These are phyloP conservation scores for Climacium dendroides DNA, from an alignment of 225 moss, liverwort and hornwort genomes.

Conservation along the genomic window DNA sequence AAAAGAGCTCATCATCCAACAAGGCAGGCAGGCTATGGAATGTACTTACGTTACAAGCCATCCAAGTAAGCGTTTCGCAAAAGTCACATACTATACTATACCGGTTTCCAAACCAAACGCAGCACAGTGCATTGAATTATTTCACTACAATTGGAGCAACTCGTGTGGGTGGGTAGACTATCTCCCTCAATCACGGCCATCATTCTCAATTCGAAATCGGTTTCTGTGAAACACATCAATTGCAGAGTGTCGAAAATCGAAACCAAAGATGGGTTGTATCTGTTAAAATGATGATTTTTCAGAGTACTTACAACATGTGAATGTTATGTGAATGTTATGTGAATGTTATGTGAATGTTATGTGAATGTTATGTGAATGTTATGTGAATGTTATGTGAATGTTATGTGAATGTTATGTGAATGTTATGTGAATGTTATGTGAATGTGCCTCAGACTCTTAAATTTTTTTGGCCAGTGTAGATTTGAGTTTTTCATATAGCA, in stretches of 20 bases:
- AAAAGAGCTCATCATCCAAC: neutral
- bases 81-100: neutral
- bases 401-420: accelerated
- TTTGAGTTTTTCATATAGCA: neutral
- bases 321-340: neutral
- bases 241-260: too few species aligned
- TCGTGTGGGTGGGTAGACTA: neutral
- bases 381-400: accelerated
- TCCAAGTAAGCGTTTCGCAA: neutral
- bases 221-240: neutral
- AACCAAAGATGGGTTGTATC: neutral
- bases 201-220: too few species aligned
- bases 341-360: accelerated
- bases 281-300: neutral
- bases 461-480: neutral
- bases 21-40: neutral
- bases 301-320: neutral
- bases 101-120: neutral
- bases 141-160: neutral
- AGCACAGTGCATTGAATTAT: neutral
- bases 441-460: neutral
- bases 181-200: neutral
- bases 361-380: accelerated
- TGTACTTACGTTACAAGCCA: neutral
- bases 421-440: neutral